Conservation (phyloP, 2,329 filamentous ascomycete species). For the Calonectria naviculata region DNA sequence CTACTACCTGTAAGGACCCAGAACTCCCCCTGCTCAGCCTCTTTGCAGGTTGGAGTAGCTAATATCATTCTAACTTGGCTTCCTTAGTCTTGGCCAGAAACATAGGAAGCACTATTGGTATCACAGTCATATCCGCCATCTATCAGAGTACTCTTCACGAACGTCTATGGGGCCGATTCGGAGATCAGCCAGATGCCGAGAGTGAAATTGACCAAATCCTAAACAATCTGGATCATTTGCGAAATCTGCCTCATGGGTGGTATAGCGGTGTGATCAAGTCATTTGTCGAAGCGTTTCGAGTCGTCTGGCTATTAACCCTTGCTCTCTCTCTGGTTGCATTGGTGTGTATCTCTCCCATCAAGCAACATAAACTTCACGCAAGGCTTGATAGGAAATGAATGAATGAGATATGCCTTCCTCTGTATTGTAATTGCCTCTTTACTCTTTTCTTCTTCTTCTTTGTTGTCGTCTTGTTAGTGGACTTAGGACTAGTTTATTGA, state of each 20-base stretch:
- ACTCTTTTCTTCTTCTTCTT: too few species aligned
- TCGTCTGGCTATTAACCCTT: slow-evolving; percentile 15
- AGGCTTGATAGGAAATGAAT: slow-evolving; percentile 10
- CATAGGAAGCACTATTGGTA: slow-evolving; percentile 15
- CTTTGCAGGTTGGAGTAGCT: neutral
- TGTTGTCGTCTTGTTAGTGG: too few species aligned
- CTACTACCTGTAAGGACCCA: neutral
- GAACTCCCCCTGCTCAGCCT: too few species aligned
- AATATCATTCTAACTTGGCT: neutral
- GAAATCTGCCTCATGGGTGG: neutral
- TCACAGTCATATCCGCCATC: slow-evolving; percentile 10
- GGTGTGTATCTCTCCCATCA: slow-evolving; percentile 9
- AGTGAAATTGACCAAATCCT: slow-evolving; percentile 9
- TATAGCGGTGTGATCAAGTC: slow-evolving; percentile 13
- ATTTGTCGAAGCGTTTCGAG: slow-evolving; percentile 1
- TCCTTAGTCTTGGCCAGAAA: neutral
- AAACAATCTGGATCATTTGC: neutral
- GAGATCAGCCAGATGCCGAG: neutral
- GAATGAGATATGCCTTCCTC: too few species aligned
- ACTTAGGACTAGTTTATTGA: too few species aligned
- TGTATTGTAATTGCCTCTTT: too few species aligned
- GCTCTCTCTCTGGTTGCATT: slow-evolving; percentile 9
- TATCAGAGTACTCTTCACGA: slow-evolving; percentile 11
- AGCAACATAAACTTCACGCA: slow-evolving; percentile 11
- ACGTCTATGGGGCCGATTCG: neutral